Base-by-base conservation (phyloP, 257 asterid species). In the Ophiorrhiza pumila region DNA sequence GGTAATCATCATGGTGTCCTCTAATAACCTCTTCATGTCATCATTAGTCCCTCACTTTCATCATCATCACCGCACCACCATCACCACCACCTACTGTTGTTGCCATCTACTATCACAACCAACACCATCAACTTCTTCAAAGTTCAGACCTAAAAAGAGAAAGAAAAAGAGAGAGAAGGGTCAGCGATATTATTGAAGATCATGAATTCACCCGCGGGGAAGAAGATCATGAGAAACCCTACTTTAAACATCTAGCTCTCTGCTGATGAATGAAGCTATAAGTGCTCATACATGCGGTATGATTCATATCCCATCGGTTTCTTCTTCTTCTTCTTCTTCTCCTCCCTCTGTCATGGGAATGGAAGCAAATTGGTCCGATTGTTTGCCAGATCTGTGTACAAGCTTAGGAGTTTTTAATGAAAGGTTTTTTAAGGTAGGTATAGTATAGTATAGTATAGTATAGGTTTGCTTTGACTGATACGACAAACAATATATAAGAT, bases 361-460 rank as follows among this genome's bases (percentile, higher is more conserved):
- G 53, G 92, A 90, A 90, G 95, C 92, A 31, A 64, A 65, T 67
- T 56, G 96, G 94, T 88, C 96, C 92, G 92, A 85, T 34, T 59
- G 68, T 80, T 81, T 53, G 69, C 69, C 72, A 76, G 75, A 77
- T 81, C 85, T 47, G 42, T 68, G 58, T 29, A 41, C 35, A 57
- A 14, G 47, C 8, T 60, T 41, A 55, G 1, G 22, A 60, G 67
- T 17, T 63, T 41, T 42, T 22, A 4, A 13, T n/a, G 2, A 14
- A 22, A 20, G 31, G 13, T 47, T 66, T 47, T 66, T 58, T 55
- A 31, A 53, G 61, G 53, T 41, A 55, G 74, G 52, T 56, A 39
- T 29, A 39, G 62, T 13, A 14, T 46, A 46, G n/a, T n/a, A n/a
- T n/a, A n/a, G n/a, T n/a, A n/a, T n/a, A 41, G 29, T 1, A 12